phyloP scores from a whole-genome alignment of 2,329 filamentous ascomycete species.

The Aspergillus sp. region DNA sequence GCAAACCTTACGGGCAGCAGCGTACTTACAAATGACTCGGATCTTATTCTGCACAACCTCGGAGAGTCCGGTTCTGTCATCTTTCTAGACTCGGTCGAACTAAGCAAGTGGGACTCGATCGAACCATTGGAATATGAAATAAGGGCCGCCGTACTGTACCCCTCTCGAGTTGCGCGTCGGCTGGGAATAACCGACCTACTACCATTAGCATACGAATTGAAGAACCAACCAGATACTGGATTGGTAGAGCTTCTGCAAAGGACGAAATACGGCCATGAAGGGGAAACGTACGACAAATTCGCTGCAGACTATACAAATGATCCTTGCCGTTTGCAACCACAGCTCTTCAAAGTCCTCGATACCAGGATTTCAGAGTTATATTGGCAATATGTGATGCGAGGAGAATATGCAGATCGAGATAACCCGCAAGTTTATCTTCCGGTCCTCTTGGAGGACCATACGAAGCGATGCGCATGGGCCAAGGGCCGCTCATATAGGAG shows the following conservation, averaged over 20 bases:
- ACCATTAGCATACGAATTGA: slow-evolving; percentile 48
- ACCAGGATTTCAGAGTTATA: slow-evolving; percentile 57
- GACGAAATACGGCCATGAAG: slow-evolving; percentile 26
- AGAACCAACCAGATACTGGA: slow-evolving; percentile 32
- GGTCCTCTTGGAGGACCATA: slow-evolving; percentile 62
- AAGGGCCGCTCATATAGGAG: slow-evolving; percentile 56
- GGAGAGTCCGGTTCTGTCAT: slow-evolving; percentile 65
- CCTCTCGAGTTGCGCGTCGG: slow-evolving; percentile 35
- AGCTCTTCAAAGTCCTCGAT: slow-evolving; percentile 44
- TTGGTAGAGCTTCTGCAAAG: slow-evolving; percentile 39
- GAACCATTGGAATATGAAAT: slow-evolving; percentile 28
- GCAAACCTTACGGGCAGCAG: slow-evolving; percentile 62
- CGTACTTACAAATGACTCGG: slow-evolving; percentile 82
- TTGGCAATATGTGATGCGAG: slow-evolving; percentile 45
- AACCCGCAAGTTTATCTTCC: slow-evolving; percentile 65
- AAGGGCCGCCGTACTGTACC: slow-evolving; percentile 44
- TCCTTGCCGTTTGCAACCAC: slow-evolving; percentile 17
- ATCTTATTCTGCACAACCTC: slow-evolving; percentile 76
- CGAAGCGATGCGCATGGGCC: slow-evolving; percentile 62
- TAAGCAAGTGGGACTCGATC: slow-evolving; percentile 22
- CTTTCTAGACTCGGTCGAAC: slow-evolving; percentile 69
- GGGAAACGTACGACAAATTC: slow-evolving; percentile 35
- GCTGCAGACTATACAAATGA: slow-evolving; percentile 41
- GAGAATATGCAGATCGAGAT: slow-evolving; percentile 24
- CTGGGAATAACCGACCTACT: slow-evolving; percentile 41